Conservation (phyloP, 441 rosid genomes). For the Gossypium gossypioides region DNA sequence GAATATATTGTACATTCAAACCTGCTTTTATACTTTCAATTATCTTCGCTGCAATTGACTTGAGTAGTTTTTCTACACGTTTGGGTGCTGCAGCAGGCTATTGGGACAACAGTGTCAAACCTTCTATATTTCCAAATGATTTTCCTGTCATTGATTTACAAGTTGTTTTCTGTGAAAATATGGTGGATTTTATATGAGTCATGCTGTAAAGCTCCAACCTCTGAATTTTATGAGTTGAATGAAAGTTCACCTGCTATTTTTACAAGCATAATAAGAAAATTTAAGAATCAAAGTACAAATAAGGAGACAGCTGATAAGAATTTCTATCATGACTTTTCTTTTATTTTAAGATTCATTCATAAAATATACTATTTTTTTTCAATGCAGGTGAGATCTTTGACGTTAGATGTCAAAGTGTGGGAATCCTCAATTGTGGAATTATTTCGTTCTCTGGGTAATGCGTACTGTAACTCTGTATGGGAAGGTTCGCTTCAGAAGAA, state of each 20-base stretch:
- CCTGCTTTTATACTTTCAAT: background rate
- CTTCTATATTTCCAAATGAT: background rate
- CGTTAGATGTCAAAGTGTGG: constrained; percentile 90
- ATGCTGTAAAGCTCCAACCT: background rate
- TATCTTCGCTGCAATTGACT: background rate
- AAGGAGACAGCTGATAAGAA: background rate
- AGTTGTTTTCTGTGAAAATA: background rate
- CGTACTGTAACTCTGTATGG: constrained; percentile 79
- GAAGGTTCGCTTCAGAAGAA: constrained; percentile 48
- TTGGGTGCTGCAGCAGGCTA: background rate
- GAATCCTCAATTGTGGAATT: constrained; percentile 75
- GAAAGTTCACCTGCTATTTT: background rate
- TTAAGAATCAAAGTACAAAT: background rate
- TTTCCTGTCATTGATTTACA: no score
- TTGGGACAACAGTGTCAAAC: background rate
- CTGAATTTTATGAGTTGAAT: background rate
- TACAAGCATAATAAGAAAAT: background rate
- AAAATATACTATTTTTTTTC: constrained; percentile 7
- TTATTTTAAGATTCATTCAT: constrained; percentile 5
- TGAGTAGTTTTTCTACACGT: background rate
- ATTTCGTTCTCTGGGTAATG: constrained; percentile 66
- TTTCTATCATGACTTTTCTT: background rate
- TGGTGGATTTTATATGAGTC: background rate
- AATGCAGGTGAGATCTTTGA: constrained; percentile 80
- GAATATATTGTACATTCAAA: background rate